Base-by-base conservation (phyloP, 1,284 basidiomycete species). In the Trichosporon asahii region DNA sequence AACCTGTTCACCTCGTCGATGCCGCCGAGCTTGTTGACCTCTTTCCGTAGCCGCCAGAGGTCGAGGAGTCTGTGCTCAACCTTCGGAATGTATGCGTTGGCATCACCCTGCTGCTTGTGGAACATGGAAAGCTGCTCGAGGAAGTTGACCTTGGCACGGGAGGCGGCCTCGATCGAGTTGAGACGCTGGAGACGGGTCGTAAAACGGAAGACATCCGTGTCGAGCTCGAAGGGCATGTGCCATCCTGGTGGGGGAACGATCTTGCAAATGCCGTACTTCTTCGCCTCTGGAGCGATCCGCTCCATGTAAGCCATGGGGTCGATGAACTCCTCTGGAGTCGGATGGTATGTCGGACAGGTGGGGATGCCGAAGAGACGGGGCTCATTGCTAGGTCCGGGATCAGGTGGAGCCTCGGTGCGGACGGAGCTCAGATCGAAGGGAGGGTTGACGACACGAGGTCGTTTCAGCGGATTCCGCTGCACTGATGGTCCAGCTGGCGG, bases 251-350 rank as follows among this genome's bases (percentile, higher is more conserved):
- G 97, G 70, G 97, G 97, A 23, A 98, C 88, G 72, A 99, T 90
- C 86, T 99, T 99, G 85, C 93, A 95, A 77, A 99, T 95, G 35
- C 97, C 97, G 80, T 89, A 94, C 64, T 88, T 85, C 77, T 87
- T 89, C 0, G 91, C 95, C 44, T 88, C 85, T 66, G 90, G 87
- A 8, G 91, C 89, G 76, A 97, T 92, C 68, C 89, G 90, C 77
- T 89, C 89, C 82, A 99, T 93, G 85, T 98, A 99, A 66, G 89
- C 88, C 90, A 98, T 91, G n/a, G 96, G 95, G 85, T 98, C 94
- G 76, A 88, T 88, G 84, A 96, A 99, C 83, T 99, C 91, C 74
- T 96, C 94, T 15, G 84, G 81, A 0, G 91, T 92, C 14, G 97
- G 97, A 81, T 90, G 91, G 82, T 90, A 99, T 68, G 89, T 89